A percentile compares a stretch with the other conserved stretches of the same genome.
phyloP scores from a whole-genome alignment of 495 filamentous ascomycete species.

The Tuber magnatum region DNA sequence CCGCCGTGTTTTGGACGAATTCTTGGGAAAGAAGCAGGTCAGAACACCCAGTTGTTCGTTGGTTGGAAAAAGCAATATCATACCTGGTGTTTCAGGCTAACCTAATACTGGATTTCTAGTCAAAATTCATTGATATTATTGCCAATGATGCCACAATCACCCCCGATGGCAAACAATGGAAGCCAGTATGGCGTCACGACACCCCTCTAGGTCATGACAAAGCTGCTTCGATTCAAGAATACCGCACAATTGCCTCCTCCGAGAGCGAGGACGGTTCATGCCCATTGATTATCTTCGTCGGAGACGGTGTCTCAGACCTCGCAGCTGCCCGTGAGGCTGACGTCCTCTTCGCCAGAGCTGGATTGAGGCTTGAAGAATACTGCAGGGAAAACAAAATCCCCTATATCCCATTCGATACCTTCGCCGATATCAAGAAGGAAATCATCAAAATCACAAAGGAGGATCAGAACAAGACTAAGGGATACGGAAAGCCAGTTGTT shows the following conservation, averaged over 20 bases:
- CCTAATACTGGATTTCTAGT: slow-evolving; percentile 30
- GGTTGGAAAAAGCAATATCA: not conserved
- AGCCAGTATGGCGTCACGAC: slow-evolving; percentile 64
- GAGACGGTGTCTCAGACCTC: slow-evolving; percentile 70
- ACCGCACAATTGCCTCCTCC: slow-evolving; percentile 49
- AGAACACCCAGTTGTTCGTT: slow-evolving; percentile 21
- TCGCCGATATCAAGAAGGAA: slow-evolving; percentile 61
- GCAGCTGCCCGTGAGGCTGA: slow-evolving; percentile 67
- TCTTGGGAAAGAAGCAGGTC: slow-evolving; percentile 56
- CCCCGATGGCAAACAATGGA: slow-evolving; percentile 56
- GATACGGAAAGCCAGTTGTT: slow-evolving; percentile 54
- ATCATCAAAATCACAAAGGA: slow-evolving; percentile 54
- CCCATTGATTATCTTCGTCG: slow-evolving; percentile 68
- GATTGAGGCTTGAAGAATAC: slow-evolving; percentile 64
- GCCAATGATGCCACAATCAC: slow-evolving; percentile 62
- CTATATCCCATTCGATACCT: slow-evolving; percentile 61
- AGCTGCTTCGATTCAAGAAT: slow-evolving; percentile 57
- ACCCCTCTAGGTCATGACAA: slow-evolving; percentile 66
- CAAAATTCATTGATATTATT: slow-evolving; percentile 59
- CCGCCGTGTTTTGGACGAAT: slow-evolving; percentile 55
- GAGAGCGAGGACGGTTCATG: slow-evolving; percentile 55
- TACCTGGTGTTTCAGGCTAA: not conserved
- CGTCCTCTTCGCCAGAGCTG: slow-evolving; percentile 65
- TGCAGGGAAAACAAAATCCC: slow-evolving; percentile 58
- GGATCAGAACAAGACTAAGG: slow-evolving; percentile 59